Base-by-base conservation (phyloP, 495 filamentous ascomycete genomes). In the Saxophila tyrrhenica region DNA sequence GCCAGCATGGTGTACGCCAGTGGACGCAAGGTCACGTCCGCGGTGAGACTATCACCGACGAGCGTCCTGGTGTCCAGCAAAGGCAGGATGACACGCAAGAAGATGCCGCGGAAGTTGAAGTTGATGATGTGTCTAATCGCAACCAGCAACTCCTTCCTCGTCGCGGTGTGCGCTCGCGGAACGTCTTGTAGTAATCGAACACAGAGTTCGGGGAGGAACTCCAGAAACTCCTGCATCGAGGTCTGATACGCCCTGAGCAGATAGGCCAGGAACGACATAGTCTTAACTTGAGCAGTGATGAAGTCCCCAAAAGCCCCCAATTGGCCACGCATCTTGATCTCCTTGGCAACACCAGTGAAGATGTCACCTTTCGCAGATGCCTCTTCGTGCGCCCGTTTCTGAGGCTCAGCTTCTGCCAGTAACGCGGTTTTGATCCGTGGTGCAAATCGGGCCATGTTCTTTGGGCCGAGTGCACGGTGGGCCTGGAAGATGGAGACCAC, bases 51-150 rank as follows among this genome's bases (percentile, higher is more conserved):
- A 70, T 99, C 94, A 11, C 94, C 94, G 52, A 97, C 94, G 38
- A 99, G 68, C 0, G 89, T 95, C 54, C 86, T 73, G 70, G 96
- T 88, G 57, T 99, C 94, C 24, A 99, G 72, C 39, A 99, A 78
- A 63, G 96, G 89, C 61, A 96, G 89, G 64, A 99, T 96, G 68
- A 91, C 94, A 38, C 80, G 83, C 25, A 96, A 72, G 67, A 97
- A 99, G 20, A 98, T 95, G 65, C 86, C 92, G 51, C 94, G 75
- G 58, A 96, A 97, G 65, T 95, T 96, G 72, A 96, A 97, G 67
- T 99, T 99, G 70, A 97, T 96, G 60, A 96, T 97, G 63, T 99
- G 94, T 15, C 94, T 80, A 55, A 97, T 97, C 0, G 92, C 94
- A 24, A 99, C 94, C 17, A 99, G 70, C 17, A 99, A 74, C 69